Evolutionary conservation across 768 basidiomycete species (phyloP).

Genomic region (Pulveroboletus sp.): DNA sequence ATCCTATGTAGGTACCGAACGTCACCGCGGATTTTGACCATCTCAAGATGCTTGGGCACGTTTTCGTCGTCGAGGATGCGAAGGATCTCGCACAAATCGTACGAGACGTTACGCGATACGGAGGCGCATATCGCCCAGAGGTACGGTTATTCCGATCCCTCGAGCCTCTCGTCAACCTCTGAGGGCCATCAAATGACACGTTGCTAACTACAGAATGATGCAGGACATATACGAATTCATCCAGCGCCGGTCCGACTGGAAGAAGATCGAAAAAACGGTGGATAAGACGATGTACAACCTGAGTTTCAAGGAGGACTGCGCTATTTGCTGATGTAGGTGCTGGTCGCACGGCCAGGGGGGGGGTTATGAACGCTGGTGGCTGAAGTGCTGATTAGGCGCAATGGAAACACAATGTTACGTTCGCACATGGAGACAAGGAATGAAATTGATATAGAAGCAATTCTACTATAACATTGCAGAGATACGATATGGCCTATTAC

Average conservation of each 20-base stretch:
- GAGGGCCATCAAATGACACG: neutral
- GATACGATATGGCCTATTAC: too few relatives aligned
- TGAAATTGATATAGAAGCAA: too few relatives aligned
- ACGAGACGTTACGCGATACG: constrained; percentile 90
- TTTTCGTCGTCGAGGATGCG: constrained; percentile 92
- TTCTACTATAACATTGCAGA: too few relatives aligned
- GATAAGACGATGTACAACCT: constrained; percentile 94
- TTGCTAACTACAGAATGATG: neutral
- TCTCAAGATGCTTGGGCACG: constrained; percentile 95
- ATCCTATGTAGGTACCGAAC: constrained; percentile 50
- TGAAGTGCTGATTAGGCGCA: too few relatives aligned
- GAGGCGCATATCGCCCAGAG: constrained; percentile 92
- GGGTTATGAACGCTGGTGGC: too few relatives aligned
- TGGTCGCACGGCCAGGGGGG: too few relatives aligned
- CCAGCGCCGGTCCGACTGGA: constrained; percentile 93
- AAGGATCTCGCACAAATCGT: constrained; percentile 97
- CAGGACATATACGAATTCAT: constrained; percentile 96
- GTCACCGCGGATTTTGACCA: constrained; percentile 88
- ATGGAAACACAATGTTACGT: neutral
- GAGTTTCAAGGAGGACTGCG: constrained; percentile 90
- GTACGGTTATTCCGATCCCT: constrained; percentile 36
- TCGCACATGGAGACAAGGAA: neutral
- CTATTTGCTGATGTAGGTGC: constrained; percentile 31
- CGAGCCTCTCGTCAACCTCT: neutral
- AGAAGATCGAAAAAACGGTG: constrained; percentile 95